Evolutionary conservation across 1,139 yeast species (phyloP).

Genomic region (Geotrichum carabidarum): DNA sequence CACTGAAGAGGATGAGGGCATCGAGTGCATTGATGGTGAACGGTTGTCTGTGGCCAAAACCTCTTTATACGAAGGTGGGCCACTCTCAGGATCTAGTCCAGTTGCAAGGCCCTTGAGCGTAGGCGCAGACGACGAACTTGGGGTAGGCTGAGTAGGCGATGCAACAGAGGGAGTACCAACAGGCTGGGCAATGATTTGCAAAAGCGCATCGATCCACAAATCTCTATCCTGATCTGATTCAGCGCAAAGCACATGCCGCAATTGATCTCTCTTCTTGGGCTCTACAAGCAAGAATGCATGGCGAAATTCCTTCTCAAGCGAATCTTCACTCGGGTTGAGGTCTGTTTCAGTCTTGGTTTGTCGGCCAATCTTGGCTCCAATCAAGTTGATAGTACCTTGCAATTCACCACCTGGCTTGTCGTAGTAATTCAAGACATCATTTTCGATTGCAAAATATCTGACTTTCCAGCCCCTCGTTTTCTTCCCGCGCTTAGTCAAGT

Average conservation of each 20-base stretch:
- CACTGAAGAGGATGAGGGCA: background rate
- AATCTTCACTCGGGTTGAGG: conserved; percentile 46
- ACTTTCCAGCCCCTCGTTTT: conserved; percentile 68
- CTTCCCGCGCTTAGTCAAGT: conserved; percentile 56
- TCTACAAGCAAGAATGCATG: conserved; percentile 76
- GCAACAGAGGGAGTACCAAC: background rate
- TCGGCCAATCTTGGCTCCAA: conserved; percentile 59
- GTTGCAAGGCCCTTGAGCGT: background rate
- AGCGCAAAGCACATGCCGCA: conserved; percentile 72
- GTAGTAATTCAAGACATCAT: conserved; percentile 54
- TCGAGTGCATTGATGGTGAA: background rate
- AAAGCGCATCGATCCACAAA: conserved; percentile 62
- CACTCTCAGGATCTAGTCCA: background rate
- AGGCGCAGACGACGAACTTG: background rate
- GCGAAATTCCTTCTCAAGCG: conserved; percentile 50
- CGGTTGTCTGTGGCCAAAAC: background rate
- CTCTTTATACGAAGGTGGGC: background rate
- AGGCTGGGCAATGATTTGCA: conserved; percentile 40
- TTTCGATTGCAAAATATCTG: conserved; percentile 68
- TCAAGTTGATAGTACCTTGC: conserved; percentile 55
- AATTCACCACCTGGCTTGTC: conserved; percentile 57
- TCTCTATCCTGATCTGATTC: conserved; percentile 79
- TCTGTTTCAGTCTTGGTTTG: conserved; percentile 42
- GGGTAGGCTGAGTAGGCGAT: background rate
- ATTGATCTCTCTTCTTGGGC: conserved; percentile 50